Conservation (phyloP, 495 filamentous ascomycete species). For the Penicillium canariense region DNA sequence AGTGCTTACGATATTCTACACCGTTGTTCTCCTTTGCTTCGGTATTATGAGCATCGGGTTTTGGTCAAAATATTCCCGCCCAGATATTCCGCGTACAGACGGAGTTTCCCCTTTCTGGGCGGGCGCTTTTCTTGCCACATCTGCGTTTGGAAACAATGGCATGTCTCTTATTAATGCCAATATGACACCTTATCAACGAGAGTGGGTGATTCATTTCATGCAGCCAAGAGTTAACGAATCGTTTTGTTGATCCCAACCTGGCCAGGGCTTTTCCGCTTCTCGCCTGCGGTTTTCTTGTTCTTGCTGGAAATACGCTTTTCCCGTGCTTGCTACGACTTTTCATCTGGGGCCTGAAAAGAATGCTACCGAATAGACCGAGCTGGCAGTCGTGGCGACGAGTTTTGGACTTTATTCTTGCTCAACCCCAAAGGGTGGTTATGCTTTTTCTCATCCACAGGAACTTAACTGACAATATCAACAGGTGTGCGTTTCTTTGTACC, state of each 20-base stretch:
- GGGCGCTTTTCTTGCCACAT: slow-evolving; percentile 45
- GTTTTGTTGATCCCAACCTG: slow-evolving; percentile 1
- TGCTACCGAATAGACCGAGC: slow-evolving; percentile 39
- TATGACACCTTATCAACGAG: slow-evolving; percentile 53
- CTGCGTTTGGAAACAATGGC: slow-evolving; percentile 82
- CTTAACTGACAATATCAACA: not conserved
- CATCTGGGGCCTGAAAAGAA: slow-evolving; percentile 56
- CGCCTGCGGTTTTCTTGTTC: slow-evolving; percentile 68
- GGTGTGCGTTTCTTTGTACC: slow-evolving; percentile 75
- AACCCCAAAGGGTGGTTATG: slow-evolving; percentile 62
- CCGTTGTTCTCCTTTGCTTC: slow-evolving; percentile 64
- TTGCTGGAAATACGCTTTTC: slow-evolving; percentile 78
- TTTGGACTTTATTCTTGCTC: slow-evolving; percentile 69
- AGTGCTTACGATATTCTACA: slow-evolving; percentile 69
- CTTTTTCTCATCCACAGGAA: not conserved
- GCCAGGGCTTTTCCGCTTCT: slow-evolving; percentile 61
- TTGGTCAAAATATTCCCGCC: slow-evolving; percentile 60
- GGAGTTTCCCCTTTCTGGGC: slow-evolving; percentile 62
- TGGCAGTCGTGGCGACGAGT: slow-evolving; percentile 54
- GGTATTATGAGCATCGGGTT: slow-evolving; percentile 68
- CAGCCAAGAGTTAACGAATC: not conserved
- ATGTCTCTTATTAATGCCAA: slow-evolving; percentile 82
- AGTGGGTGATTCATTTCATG: slow-evolving; percentile 15
- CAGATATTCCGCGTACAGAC: slow-evolving; percentile 58
- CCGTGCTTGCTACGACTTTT: slow-evolving; percentile 72